These are phyloP conservation scores for Draba incana DNA, from an alignment of 345 rosid species.

Conservation along the genomic window DNA sequence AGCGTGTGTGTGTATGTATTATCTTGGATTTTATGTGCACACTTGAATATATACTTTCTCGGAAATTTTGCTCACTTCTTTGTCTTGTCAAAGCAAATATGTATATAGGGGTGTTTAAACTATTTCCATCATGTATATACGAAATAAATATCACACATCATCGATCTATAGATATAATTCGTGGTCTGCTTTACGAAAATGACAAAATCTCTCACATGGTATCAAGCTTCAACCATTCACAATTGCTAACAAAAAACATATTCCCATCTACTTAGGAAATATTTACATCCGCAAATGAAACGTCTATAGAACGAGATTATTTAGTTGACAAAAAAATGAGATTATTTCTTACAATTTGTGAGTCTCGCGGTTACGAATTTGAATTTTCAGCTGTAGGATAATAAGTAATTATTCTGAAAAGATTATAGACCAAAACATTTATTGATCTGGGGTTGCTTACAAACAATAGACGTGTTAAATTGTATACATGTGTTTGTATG, in stretches of 20 bases:
- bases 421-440: too few species aligned
- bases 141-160: too few species aligned
- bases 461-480: too few species aligned
- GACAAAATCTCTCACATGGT: neutral
- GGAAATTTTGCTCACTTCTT: neutral
- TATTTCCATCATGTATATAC: neutral
- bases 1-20: neutral
- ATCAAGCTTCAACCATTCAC: too few species aligned
- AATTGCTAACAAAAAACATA: too few species aligned
- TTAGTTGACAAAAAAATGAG: neutral
- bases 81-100: neutral
- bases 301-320: too few species aligned
- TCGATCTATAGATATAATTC: too few species aligned
- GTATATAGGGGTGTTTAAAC: neutral
- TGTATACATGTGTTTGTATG: too few species aligned
- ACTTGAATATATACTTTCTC: neutral
- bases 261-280: too few species aligned
- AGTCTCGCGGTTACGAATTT: neutral
- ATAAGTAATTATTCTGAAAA: too few species aligned
- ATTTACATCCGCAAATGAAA: too few species aligned
- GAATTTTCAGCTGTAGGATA: neutral
- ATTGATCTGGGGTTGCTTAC: too few species aligned
- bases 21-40: conserved; percentile 5
- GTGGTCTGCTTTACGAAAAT: neutral
- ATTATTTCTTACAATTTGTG: neutral